Conservation (phyloP, 1,284 basidiomycete species). For the Rhodotorula mucilaginosa region DNA sequence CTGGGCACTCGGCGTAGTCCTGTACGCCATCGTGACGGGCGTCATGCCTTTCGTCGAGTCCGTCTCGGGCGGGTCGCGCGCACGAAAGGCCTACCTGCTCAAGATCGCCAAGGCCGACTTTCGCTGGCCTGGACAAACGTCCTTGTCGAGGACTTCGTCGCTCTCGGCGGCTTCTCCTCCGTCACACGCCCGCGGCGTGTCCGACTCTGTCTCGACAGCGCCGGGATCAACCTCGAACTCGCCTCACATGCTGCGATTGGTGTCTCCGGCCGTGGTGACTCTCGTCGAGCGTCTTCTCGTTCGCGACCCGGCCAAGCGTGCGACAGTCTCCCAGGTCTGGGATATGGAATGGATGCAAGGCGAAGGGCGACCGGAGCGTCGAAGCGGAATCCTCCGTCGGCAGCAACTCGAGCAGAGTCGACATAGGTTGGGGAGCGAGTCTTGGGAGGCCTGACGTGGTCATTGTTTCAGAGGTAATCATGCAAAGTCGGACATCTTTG, state of each 20-base stretch:
- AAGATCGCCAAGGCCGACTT: slow-evolving; percentile 75
- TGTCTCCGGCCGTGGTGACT: slow-evolving; percentile 55
- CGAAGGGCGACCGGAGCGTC: slow-evolving; percentile 11
- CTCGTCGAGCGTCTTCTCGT: slow-evolving; percentile 66
- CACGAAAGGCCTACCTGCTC: slow-evolving; percentile 56
- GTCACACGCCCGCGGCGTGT: slow-evolving; percentile 48
- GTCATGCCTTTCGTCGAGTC: slow-evolving; percentile 60
- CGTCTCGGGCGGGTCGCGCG: slow-evolving; percentile 20
- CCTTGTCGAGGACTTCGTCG: neutral
- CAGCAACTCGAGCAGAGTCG: neutral
- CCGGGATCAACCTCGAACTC: slow-evolving; percentile 30
- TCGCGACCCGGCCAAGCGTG: slow-evolving; percentile 63
- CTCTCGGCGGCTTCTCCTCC: neutral
- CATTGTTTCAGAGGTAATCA: too few relatives aligned
- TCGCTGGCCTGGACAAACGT: slow-evolving; percentile 58
- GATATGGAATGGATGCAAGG: slow-evolving; percentile 63
- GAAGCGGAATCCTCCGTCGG: neutral
- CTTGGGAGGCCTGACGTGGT: neutral
- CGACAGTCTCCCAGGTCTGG: slow-evolving; percentile 63
- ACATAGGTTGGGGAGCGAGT: neutral
- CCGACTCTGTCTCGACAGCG: slow-evolving; percentile 57
- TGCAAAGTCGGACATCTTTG: neutral
- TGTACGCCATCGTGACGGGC: slow-evolving; percentile 70
- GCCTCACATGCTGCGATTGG: slow-evolving; percentile 47
- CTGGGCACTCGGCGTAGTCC: slow-evolving; percentile 82